phyloP scores from a whole-genome alignment of 1,139 yeast genomes.

The Geotrichum klebahnii region DNA sequence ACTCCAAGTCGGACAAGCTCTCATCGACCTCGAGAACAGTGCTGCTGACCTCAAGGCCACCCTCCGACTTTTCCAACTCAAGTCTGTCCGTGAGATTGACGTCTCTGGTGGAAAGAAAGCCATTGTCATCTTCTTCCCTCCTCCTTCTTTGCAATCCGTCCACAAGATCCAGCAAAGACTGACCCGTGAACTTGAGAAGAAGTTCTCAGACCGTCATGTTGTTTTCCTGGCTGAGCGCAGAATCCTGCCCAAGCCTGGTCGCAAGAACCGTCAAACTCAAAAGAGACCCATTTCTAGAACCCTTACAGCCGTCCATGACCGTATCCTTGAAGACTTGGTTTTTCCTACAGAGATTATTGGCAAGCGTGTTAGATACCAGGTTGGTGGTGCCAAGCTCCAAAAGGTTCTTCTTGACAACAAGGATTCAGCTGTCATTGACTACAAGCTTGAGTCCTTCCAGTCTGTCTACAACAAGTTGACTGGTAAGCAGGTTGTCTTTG shows the following conservation, averaged over 20 bases:
- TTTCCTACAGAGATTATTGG: constrained; percentile 99
- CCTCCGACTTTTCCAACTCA: constrained; percentile 97
- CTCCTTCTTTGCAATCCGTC: constrained; percentile 87
- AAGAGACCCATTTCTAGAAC: constrained; percentile 99
- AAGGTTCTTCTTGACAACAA: constrained; percentile 97
- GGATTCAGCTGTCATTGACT: constrained; percentile 95
- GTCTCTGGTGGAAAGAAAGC: constrained; percentile 99
- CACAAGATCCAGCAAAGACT: constrained; percentile 90
- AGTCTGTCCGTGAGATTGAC: constrained; percentile 94
- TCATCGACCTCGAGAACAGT: constrained; percentile 92
- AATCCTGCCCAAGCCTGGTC: constrained; percentile 89
- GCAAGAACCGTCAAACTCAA: constrained; percentile 82
- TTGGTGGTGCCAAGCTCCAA: constrained; percentile 98
- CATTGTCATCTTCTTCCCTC: constrained; percentile 96
- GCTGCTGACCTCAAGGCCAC: constrained; percentile 95
- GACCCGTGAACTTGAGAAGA: constrained; percentile 99
- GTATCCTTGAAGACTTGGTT: constrained; percentile 96
- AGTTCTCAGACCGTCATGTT: constrained; percentile 99
- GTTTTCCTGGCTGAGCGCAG: constrained; percentile 99
- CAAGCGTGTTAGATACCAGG: constrained; percentile 98
- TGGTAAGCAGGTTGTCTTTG: constrained; percentile 99
- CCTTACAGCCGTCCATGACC: constrained; percentile 97
- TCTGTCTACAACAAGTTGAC: constrained; percentile 97
- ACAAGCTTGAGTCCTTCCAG: constrained; percentile 99
- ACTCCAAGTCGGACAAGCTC: constrained; percentile 99